Evolutionary conservation across 192 early-diverging fungal genomes (phyloP).

Genomic region (Chytriomyces sp.): DNA sequence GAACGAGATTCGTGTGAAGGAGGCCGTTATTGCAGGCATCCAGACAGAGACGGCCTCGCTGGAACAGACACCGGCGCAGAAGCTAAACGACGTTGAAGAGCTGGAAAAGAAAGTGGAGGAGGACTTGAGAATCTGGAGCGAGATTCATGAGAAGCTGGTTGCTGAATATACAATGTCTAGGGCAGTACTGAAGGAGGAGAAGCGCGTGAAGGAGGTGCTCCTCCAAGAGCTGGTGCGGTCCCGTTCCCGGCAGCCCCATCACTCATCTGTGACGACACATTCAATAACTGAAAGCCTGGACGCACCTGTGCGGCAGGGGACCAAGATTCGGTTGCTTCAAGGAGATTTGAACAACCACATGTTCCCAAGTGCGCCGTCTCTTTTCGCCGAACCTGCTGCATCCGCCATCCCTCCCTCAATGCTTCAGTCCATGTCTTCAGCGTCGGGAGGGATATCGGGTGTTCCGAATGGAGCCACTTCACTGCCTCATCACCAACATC

Average conservation of each 20-base stretch:
- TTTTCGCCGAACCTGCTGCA: too few relatives aligned
- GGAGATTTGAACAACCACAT: not conserved
- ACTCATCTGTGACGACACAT: not conserved
- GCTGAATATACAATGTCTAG: constrained; percentile 25
- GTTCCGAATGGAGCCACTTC: too few relatives aligned
- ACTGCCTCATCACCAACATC: too few relatives aligned
- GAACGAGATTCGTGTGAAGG: constrained; percentile 33
- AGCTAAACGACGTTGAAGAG: constrained; percentile 22
- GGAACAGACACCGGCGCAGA: not conserved
- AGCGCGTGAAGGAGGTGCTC: constrained; percentile 30
- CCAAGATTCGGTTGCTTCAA: constrained; percentile 1
- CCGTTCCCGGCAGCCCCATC: not conserved
- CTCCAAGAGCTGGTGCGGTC: constrained; percentile 31
- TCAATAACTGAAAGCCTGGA: not conserved
- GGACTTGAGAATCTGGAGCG: constrained; percentile 27
- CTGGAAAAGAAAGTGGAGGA: constrained; percentile 24
- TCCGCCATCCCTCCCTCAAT: not conserved
- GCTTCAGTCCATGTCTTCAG: not conserved
- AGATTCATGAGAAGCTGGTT: constrained; percentile 29
- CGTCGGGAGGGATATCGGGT: not conserved
- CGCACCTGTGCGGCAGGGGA: not conserved
- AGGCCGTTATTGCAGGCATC: constrained; percentile 34
- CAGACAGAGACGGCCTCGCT: constrained; percentile 13
- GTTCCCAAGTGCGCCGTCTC: too few relatives aligned
- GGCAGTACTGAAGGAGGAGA: constrained; percentile 36